phyloP scores from a whole-genome alignment of 495 filamentous ascomycete genomes.

The Penicillium daleae region DNA sequence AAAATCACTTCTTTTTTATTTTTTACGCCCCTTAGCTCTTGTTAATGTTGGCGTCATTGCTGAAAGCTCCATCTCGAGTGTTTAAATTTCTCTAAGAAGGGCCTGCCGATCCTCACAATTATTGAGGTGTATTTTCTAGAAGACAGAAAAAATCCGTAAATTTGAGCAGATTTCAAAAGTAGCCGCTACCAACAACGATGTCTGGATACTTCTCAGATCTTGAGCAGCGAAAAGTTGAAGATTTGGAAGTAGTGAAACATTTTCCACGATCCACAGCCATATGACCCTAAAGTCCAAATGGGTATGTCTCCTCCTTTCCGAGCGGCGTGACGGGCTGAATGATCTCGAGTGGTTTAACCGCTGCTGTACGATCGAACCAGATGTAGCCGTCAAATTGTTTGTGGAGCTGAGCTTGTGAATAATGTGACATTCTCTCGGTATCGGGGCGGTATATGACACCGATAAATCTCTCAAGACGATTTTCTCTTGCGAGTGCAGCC shows the following conservation, averaged over 20 bases:
- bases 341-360: slow-evolving; percentile 54
- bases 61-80: not conserved
- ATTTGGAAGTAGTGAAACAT: not conserved
- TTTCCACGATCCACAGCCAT: not conserved
- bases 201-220: not conserved
- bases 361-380: slow-evolving; percentile 59
- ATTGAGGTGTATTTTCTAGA: too few relatives aligned
- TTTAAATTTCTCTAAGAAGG: too few relatives aligned
- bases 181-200: not conserved
- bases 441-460: slow-evolving; percentile 63
- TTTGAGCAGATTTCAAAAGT: too few relatives aligned
- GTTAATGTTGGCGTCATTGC: not conserved
- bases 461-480: slow-evolving; percentile 57
- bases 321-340: slow-evolving; percentile 53
- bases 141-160: too few relatives aligned
- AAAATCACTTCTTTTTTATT: too few relatives aligned
- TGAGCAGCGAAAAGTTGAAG: not conserved
- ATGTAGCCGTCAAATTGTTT: slow-evolving; percentile 61
- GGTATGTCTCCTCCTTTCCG: slow-evolving; percentile 58
- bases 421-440: slow-evolving; percentile 58
- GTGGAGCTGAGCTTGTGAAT: slow-evolving; percentile 55
- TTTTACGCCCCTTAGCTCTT: too few relatives aligned
- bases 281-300: slow-evolving; percentile 54
- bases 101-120: too few relatives aligned
- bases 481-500: slow-evolving; percentile 42